Evolutionary conservation across 2,329 filamentous ascomycete genomes (phyloP).

Genomic region (Hortaea werneckii): DNA sequence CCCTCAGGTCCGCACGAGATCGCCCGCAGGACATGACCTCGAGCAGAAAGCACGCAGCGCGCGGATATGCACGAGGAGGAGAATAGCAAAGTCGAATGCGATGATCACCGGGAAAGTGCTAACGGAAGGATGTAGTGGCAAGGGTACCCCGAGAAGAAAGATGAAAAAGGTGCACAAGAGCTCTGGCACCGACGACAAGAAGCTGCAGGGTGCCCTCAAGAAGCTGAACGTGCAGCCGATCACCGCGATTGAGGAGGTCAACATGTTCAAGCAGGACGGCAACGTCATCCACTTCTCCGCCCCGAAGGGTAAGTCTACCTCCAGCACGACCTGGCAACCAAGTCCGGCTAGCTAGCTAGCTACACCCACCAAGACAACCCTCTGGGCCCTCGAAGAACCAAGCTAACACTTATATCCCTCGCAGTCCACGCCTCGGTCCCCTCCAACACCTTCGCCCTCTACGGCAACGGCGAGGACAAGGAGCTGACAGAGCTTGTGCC

Average conservation of each 20-base stretch:
- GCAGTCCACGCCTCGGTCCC: slow-evolving; percentile 93
- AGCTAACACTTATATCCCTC: not conserved
- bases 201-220: slow-evolving; percentile 93
- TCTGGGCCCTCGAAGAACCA: not conserved
- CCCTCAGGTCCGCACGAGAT: not conserved
- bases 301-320: slow-evolving; percentile 69
- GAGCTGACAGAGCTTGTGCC: slow-evolving; percentile 98
- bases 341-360: not conserved
- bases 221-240: slow-evolving; percentile 99
- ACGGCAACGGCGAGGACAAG: slow-evolving; percentile 98
- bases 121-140: slow-evolving; percentile 54
- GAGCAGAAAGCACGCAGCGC: too few relatives aligned
- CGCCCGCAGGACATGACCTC: too few relatives aligned
- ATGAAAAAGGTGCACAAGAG: slow-evolving; percentile 95
- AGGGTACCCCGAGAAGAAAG: slow-evolving; percentile 95
- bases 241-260: slow-evolving; percentile 99
- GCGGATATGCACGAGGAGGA: too few relatives aligned
- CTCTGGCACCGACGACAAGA: slow-evolving; percentile 96
- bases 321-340: not conserved
- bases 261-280: slow-evolving; percentile 99
- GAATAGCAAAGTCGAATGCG: too few relatives aligned
- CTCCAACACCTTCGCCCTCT: slow-evolving; percentile 99
- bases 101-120: slow-evolving; percentile 1
- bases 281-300: slow-evolving; percentile 99
- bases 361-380: not conserved